phyloP scores from a whole-genome alignment of 1,284 basidiomycete genomes.

The Trichosporon inkin region DNA sequence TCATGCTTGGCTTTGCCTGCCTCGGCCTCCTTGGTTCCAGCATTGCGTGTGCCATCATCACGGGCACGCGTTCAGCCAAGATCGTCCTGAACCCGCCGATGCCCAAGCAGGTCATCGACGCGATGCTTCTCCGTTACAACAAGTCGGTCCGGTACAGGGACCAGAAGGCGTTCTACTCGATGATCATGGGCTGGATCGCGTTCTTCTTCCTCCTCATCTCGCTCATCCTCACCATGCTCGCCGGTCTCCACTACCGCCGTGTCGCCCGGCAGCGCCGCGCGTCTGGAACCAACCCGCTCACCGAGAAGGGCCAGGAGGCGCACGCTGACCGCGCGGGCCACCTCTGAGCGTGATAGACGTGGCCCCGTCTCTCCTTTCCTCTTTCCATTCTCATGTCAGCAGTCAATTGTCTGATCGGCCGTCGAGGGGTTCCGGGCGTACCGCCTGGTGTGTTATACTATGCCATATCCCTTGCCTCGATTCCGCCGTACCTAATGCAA shows the following conservation, averaged over 20 bases:
- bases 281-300: neutral
- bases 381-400: no score
- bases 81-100: neutral
- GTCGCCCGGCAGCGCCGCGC: conserved; percentile 1
- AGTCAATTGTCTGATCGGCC: no score
- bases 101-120: neutral
- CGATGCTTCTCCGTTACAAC: conserved; percentile 9
- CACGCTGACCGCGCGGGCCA: neutral
- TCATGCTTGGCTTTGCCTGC: conserved; percentile 11
- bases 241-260: conserved; percentile 22
- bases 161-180: conserved; percentile 8
- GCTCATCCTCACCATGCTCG: conserved; percentile 13
- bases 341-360: no score
- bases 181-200: conserved; percentile 21
- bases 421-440: no score
- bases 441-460: neutral
- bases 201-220: conserved; percentile 15
- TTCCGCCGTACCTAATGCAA: neutral
- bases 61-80: neutral
- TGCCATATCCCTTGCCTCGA: neutral
- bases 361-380: no score
- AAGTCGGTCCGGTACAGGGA: conserved; percentile 15
- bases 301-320: neutral
- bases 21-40: conserved; percentile 16
- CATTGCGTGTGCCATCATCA: conserved; percentile 9